Conservation (phyloP, 2,329 filamentous ascomycete genomes). For the Hypoxylon sp. region DNA sequence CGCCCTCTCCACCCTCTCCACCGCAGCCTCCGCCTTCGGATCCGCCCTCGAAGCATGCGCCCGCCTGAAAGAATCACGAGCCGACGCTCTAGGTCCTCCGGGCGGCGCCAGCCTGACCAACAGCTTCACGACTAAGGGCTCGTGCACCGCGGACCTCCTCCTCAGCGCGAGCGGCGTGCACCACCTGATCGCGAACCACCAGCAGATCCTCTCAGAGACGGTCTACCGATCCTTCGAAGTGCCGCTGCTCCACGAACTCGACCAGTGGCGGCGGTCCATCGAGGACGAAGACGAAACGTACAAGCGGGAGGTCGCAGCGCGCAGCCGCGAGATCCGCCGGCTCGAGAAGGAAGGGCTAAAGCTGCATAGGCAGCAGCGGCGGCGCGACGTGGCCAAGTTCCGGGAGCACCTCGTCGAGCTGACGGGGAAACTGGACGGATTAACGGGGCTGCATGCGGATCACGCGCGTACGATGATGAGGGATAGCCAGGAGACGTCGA, state of each 20-base stretch:
- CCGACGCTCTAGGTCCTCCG: conserved; percentile 63
- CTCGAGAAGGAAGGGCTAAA: conserved; percentile 74
- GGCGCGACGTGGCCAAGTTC: conserved; percentile 71
- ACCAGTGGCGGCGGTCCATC: conserved; percentile 72
- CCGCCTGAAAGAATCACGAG: conserved; percentile 74
- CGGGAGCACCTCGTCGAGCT: conserved; percentile 72
- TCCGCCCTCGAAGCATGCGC: conserved; percentile 75
- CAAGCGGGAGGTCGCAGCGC: conserved; percentile 64
- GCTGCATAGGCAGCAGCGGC: conserved; percentile 69
- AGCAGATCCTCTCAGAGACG: conserved; percentile 76
- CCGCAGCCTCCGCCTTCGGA: conserved; percentile 72
- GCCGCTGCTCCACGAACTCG: conserved; percentile 75
- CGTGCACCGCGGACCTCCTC: conserved; percentile 72
- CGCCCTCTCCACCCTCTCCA: conserved; percentile 70
- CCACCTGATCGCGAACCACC: conserved; percentile 76
- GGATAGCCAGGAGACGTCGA: conserved; percentile 74
- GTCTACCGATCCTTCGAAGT: conserved; percentile 77
- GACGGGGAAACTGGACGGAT: conserved; percentile 70
- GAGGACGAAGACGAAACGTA: conserved; percentile 74
- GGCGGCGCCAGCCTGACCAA: conserved; percentile 55
- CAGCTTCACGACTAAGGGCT: conserved; percentile 60
- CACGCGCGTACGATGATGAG: conserved; percentile 70
- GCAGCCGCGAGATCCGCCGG: conserved; percentile 70
- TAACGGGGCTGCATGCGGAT: conserved; percentile 70
- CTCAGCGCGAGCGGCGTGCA: conserved; percentile 73